Conservation (phyloP, 1,284 basidiomycete species). For the Agaricales sp. region DNA sequence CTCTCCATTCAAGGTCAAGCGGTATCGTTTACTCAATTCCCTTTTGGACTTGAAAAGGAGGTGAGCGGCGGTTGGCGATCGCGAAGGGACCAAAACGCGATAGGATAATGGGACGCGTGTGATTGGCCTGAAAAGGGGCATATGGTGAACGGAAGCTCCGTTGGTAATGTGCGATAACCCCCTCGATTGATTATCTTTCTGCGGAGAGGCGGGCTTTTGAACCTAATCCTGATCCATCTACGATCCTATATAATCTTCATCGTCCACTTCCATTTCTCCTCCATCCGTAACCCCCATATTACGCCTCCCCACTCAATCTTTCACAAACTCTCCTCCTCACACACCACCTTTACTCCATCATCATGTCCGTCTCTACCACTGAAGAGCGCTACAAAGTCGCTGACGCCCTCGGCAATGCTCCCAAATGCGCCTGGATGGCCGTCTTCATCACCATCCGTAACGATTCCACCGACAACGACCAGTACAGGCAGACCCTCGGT, state of each 20-base stretch:
- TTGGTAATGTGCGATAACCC: too few relatives aligned
- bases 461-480: not conserved
- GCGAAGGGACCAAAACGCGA: too few relatives aligned
- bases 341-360: not conserved
- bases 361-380: not conserved
- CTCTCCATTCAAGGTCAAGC: too few relatives aligned
- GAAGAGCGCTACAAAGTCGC: not conserved
- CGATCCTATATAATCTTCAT: too few relatives aligned
- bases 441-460: not conserved
- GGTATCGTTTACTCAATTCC: too few relatives aligned
- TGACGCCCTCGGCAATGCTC: not conserved
- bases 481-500: not conserved
- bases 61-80: too few relatives aligned
- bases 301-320: too few relatives aligned
- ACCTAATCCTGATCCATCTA: too few relatives aligned
- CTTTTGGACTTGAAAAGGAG: too few relatives aligned
- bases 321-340: not conserved
- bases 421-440: not conserved
- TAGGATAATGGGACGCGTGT: not conserved
- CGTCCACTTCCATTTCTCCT: too few relatives aligned
- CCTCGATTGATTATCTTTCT: not conserved
- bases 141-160: not conserved
- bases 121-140: not conserved
- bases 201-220: not conserved
- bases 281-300: too few relatives aligned